Evolutionary conservation across 2,329 filamentous ascomycete genomes (phyloP).

Genomic region (Aspergillus carbonarius): DNA sequence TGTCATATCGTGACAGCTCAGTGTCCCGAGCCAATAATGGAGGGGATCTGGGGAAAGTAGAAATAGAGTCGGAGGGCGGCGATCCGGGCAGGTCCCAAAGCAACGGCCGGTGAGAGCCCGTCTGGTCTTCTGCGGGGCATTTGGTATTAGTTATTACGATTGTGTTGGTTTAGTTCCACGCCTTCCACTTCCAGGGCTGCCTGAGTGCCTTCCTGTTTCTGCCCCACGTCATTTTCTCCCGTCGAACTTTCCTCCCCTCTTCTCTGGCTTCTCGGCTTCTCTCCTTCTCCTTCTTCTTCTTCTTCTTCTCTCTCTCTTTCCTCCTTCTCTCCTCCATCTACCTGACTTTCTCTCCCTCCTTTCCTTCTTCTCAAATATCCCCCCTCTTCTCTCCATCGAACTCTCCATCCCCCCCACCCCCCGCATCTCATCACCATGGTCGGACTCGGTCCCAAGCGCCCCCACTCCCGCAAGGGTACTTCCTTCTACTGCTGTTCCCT

Average conservation of each 20-base stretch:
- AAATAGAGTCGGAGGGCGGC: background rate
- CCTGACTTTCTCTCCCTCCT: constrained; percentile 12
- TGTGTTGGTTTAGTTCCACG: background rate
- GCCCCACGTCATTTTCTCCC: constrained; percentile 7
- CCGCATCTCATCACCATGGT: constrained; percentile 54
- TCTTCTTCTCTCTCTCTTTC: background rate
- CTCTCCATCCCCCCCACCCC: background rate
- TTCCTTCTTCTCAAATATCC: constrained; percentile 1
- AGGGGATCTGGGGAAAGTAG: background rate
- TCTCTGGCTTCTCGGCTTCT: constrained; percentile 12
- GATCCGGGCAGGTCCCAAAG: constrained; percentile 1
- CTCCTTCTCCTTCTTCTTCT: background rate
- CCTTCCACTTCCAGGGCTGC: background rate
- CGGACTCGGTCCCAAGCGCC: constrained; percentile 61
- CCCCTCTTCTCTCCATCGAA: background rate
- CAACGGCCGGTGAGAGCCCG: constrained; percentile 10
- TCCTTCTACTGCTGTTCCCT: constrained; percentile 22
- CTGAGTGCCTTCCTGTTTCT: constrained; percentile 1
- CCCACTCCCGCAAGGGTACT: constrained; percentile 72
- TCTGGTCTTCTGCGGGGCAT: background rate
- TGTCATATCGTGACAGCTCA: too few relatives aligned
- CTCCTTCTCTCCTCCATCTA: background rate
- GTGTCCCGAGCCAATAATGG: too few relatives aligned
- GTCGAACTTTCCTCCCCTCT: background rate
- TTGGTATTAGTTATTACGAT: background rate